These are phyloP conservation scores for Arachis hypogaea DNA, from an alignment of 306 rosid genomes.

Conservation along the genomic window DNA sequence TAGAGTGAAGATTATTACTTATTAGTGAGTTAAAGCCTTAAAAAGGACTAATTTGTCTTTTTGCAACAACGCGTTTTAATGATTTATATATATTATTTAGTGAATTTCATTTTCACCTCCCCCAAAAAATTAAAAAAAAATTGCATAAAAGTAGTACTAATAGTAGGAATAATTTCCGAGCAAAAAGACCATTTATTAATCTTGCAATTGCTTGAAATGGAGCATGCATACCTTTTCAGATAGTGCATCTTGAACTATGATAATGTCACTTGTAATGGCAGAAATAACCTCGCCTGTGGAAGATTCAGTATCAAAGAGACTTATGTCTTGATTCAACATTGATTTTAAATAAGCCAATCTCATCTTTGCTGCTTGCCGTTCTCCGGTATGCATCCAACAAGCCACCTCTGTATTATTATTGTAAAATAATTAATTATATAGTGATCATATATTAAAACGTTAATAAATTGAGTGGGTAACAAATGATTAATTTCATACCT, in stretches of 20 bases:
- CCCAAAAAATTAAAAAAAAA: not conserved
- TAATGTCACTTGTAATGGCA: conserved; percentile 84
- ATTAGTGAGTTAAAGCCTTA: too few relatives aligned
- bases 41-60: too few relatives aligned
- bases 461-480: not conserved
- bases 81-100: too few relatives aligned
- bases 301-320: conserved; percentile 87
- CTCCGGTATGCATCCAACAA: conserved; percentile 99
- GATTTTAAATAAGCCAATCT: conserved; percentile 92
- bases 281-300: conserved; percentile 93
- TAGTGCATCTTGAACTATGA: conserved; percentile 91
- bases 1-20: too few relatives aligned
- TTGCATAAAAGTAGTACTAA: not conserved
- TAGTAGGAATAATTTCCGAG: not conserved
- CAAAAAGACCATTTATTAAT: not conserved
- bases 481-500: conserved; percentile 50
- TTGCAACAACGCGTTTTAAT: too few relatives aligned
- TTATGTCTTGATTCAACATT: conserved; percentile 89
- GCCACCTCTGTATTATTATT: conserved; percentile 75
- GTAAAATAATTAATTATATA: too few relatives aligned
- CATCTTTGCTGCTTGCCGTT: conserved; percentile 93
- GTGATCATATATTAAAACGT: too few relatives aligned
- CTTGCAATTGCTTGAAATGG: not conserved
- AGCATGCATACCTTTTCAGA: conserved; percentile 73
- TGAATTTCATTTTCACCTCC: too few relatives aligned